Evolutionary conservation across 208 protist species (phyloP).

Genomic region (Perkinsela sp.): DNA sequence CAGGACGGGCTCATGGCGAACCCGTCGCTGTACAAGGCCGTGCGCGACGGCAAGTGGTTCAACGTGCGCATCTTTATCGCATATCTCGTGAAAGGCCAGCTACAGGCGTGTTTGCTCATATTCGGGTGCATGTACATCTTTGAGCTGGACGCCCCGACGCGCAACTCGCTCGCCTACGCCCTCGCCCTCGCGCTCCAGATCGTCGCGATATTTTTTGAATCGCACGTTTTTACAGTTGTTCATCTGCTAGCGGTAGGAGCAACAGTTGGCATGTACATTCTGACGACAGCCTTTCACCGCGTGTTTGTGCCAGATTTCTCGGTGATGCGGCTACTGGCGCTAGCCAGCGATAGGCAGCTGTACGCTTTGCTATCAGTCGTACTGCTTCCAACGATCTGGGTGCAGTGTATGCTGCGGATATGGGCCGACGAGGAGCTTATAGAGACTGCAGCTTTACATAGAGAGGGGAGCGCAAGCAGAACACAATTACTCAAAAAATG

Average conservation of each 20-base stretch:
- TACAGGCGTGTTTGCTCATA: constrained; percentile 32
- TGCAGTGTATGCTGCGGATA: not conserved
- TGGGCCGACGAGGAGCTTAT: no score
- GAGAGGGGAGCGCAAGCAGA: no score
- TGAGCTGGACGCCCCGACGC: constrained; percentile 10
- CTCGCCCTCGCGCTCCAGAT: constrained; percentile 50
- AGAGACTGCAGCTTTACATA: no score
- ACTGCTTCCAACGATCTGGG: not conserved
- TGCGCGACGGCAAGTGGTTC: constrained; percentile 18
- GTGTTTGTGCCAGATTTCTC: not conserved
- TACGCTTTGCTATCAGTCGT: not conserved
- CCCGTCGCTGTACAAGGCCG: constrained; percentile 37
- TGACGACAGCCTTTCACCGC: not conserved
- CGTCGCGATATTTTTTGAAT: constrained; percentile 42
- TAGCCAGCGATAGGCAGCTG: not conserved
- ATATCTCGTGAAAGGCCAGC: constrained; percentile 27
- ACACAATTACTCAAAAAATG: no score
- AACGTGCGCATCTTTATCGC: constrained; percentile 25
- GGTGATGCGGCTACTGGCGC: not conserved
- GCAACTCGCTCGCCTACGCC: constrained; percentile 45
- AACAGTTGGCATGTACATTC: not conserved
- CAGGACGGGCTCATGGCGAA: constrained; percentile 26
- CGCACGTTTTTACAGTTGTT: constrained; percentile 29
- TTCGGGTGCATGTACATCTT: constrained; percentile 16
- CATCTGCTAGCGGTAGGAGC: constrained; percentile 2